Evolutionary conservation across 2,329 filamentous ascomycete species (phyloP), one percentile per base, ranked within the genome.

Genomic region (Trichophyton verrucosum): DNA sequence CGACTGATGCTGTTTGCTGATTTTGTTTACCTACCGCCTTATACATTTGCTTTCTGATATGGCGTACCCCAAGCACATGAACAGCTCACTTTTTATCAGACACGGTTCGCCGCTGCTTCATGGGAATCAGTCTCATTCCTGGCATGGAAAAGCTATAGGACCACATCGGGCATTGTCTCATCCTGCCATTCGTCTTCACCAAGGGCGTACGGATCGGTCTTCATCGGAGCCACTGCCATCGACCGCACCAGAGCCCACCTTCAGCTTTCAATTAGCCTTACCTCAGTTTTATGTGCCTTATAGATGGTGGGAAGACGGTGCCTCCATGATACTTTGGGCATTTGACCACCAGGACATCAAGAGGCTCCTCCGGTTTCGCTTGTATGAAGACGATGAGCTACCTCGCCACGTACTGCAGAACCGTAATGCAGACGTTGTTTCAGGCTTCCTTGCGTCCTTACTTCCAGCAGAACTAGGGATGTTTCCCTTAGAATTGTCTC

Each of bases 281-380:
- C 73, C 73, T n/a, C 67, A 63, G 3, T 72, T 74, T 59, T 66
- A 66, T 36, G 61, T 69, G 2, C 49, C 66, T 1, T 75, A 73
- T 61, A 69, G 69, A 57, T 76, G 73, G 72, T 76, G 74, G 74
- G 74, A 75, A 59, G 73, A 74, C 53, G 73, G 75, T 59, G 72
- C 72, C 1, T 68, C 66, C 0, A 70, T 72, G 1, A 67, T 74
- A 5, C 68, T 76, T 24, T 74, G 71, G 72, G 71, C 71, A 3
- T 75, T 74, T 56, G 71, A 74, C 27, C 66, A 70, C 33, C 66
- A 69, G 8, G 69, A 74, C 42, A 72, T 76, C 57, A 68, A 71
- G 49, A 68, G 69, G 27, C 68, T 74, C 7, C 71, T 76, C 38
- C 71, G 71, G 57, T 76, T 71, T 57, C 68, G 69, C 5, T 68